Base-by-base conservation (phyloP, 2,329 filamentous ascomycete species). In the Dactylellina leptospora region DNA sequence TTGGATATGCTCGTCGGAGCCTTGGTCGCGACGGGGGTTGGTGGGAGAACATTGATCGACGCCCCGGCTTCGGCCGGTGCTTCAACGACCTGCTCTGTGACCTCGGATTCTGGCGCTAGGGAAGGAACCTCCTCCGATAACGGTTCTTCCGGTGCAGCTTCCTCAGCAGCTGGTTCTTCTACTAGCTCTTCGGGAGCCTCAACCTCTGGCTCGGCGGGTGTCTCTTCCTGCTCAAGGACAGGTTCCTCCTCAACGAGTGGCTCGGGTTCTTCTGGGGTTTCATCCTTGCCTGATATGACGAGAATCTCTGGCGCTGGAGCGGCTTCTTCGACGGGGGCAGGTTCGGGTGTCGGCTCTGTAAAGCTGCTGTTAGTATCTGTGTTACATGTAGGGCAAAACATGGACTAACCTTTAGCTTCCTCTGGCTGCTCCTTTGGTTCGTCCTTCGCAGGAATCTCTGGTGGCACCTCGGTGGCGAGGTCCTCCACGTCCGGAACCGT, bases 31-130 rank as follows among this genome's bases (percentile, higher is more conserved):
- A 66, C 48, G 3, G 69, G 69, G 11, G 69, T 73, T 5, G 69
- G 69, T 28, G 69, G 69, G 33, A 60, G 25, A n/a, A 73, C 54
- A 13, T 66, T 66, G 23, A 73, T 66, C n/a, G 56, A 59, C 25
- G 63, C 30, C 16, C 59, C 66, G 2, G 53, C 54, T 16, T 63
- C 66, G 2, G 53, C 54, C 20, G 53, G 51, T 10, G 54, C 53
- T 25, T 68, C 62, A 3, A 60, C 18, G 22, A 51, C 44, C 18
- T 64, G 50, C 16, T 64, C 60, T n/a, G 56, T 40, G 22, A 60
- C 38, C 13, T 68, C 62, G 10, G 62, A 10, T 16, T 40, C 51
- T 11, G 42, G 51, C 18, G 56, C 62, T 16, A 51, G 33, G 16
- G 50, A n/a, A 2, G 47, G 30, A 1, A 18, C 23, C 20, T 22